Evolutionary conservation across 208 protist genomes (phyloP).

Genomic region (Trichomonas tenax): DNA sequence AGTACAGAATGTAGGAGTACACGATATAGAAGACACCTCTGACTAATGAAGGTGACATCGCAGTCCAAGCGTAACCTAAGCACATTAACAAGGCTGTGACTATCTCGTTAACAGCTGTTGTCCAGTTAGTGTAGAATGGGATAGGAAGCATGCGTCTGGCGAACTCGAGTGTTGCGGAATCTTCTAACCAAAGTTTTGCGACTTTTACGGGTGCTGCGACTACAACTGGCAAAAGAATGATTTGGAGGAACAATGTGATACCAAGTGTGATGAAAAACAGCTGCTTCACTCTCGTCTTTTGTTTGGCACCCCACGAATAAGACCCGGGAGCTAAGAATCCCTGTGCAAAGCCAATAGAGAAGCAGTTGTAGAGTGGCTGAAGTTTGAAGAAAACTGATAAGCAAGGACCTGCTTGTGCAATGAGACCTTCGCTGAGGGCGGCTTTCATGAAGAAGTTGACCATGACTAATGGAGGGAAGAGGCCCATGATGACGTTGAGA

Average conservation of each 20-base stretch:
- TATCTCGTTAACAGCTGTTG: not conserved
- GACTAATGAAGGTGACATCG: not conserved
- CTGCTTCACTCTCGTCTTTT: not conserved
- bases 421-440: not conserved
- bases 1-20: not conserved
- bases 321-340: not conserved
- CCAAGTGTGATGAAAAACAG: not conserved
- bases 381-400: not conserved
- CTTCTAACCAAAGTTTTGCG: not conserved
- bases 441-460: not conserved
- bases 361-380: not conserved
- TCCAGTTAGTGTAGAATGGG: not conserved
- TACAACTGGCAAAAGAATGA: not conserved
- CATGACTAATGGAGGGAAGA: not conserved
- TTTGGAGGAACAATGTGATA: not conserved
- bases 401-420: not conserved
- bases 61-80: not conserved
- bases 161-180: not conserved
- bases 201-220: not conserved
- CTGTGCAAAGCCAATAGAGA: not conserved
- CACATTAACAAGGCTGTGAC: not conserved
- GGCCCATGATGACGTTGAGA: not conserved
- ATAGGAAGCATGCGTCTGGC: not conserved
- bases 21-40: not conserved
- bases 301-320: not conserved